A percentile compares a stretch with the other conserved stretches of the same genome.
These are phyloP conservation scores for Fusarium sp. DNA, from an alignment of 2,329 filamentous ascomycete species.

Conservation along the genomic window DNA sequence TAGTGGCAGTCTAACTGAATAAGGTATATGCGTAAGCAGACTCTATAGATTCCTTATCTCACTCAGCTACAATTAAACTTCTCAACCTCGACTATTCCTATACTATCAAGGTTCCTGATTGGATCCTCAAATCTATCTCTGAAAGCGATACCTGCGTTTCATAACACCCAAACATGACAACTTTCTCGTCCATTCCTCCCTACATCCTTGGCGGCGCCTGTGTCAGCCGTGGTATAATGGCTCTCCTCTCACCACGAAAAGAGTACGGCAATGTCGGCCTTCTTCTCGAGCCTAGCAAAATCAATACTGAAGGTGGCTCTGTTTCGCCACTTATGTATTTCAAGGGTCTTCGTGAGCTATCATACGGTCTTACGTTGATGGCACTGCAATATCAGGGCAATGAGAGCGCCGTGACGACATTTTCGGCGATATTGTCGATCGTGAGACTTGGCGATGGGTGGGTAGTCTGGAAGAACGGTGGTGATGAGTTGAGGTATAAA, in stretches of 20 bases:
- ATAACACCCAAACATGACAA: conserved; percentile 12
- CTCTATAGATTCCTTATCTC: not conserved
- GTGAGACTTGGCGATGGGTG: conserved; percentile 46
- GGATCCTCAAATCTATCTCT: not conserved
- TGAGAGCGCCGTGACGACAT: conserved; percentile 42
- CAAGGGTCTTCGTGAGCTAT: conserved; percentile 48
- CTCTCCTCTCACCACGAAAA: conserved; percentile 30
- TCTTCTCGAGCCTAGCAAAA: conserved; percentile 22
- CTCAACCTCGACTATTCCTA: not conserved
- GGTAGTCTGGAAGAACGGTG: conserved; percentile 46
- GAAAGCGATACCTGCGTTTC: not conserved
- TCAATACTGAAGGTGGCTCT: not conserved
- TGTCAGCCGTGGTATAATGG: conserved; percentile 39
- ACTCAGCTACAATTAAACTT: not conserved
- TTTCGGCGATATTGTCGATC: conserved; percentile 42
- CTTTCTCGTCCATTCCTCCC: conserved; percentile 37
- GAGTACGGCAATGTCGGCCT: conserved; percentile 41
- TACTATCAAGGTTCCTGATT: not conserved
- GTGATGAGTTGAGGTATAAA: conserved; percentile 33
- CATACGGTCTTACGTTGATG: conserved; percentile 44
- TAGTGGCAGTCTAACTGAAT: not conserved
- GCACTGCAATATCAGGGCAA: conserved; percentile 44
- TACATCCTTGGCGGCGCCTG: conserved; percentile 39
- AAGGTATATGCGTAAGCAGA: conserved; percentile 1
- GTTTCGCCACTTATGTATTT: conserved; percentile 48